Evolutionary conservation across 179 eudicot genomes (phyloP), one percentile per base, ranked within the genome.

Genomic region (Silene noctiflora): DNA sequence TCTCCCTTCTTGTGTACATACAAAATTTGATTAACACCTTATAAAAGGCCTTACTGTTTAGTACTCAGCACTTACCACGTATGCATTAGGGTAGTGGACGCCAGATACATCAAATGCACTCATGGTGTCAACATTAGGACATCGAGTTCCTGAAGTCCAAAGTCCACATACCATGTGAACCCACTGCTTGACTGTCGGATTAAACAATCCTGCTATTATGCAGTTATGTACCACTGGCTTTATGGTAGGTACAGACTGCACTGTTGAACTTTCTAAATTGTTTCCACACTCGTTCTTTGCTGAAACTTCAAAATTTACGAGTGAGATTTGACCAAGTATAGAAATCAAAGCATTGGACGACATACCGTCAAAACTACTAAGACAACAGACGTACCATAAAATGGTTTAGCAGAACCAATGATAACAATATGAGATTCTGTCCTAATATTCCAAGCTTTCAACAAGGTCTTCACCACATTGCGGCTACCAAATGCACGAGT

Each of bases 91-190:
- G 71, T 51, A 46, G 76, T 74, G 72, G 78, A 80, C 88, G 63
- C 85, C 89, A 71, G 89, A 88, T 76, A 88, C 85, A 84, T 86
- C 89, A 76, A 88, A 86, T 71, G 88, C 87, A 81, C 86, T 86
- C 91, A 88, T 86, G 73, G 91, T 84, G 78, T 81, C 85, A 74
- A 86, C 89, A 79, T 86, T 84, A 68, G 91, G 88, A 83, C 89
- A 86, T 61, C 91, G 84, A 71, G 91, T 84, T 72, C 83, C 86
- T 35, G 89, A 86, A 74, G 89, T 88, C 91, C 91, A 88, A 55
- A 88, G 83, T 72, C 89, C 91, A 80, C 91, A 88, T 69, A 88
- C 89, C 89, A 88, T 83, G 77, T 88, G 91, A 63, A 88, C 76
- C 91, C 91, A 88, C 83, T 86, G 91, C 87, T 85, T 86, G 63